phyloP scores from a whole-genome alignment of 2,329 filamentous ascomycete genomes.

The Alternaria conjuncta region DNA sequence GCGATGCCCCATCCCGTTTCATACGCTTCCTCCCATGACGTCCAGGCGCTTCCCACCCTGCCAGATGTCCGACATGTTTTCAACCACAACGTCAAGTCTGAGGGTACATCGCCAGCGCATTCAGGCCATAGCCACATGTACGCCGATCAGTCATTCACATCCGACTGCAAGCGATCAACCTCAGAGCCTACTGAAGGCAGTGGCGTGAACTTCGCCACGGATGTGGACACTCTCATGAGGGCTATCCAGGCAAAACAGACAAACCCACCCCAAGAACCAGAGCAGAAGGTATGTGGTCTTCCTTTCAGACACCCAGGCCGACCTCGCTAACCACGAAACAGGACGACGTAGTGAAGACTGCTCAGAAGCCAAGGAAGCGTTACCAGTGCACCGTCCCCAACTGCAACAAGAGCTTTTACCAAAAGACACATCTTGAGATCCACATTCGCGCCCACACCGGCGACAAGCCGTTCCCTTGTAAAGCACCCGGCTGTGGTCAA shows the following conservation, averaged over 20 bases:
- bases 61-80: constrained; percentile 39
- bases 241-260: constrained; percentile 75
- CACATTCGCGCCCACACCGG: constrained; percentile 89
- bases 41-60: constrained; percentile 35
- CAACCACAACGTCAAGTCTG: constrained; percentile 52
- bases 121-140: constrained; percentile 49
- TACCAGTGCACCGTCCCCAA: constrained; percentile 76
- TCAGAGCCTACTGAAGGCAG: constrained; percentile 49
- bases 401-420: constrained; percentile 83
- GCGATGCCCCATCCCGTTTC: constrained; percentile 35
- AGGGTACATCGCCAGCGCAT: constrained; percentile 51
- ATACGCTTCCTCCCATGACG: constrained; percentile 28
- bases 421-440: constrained; percentile 92
- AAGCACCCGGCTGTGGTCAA: constrained; percentile 74
- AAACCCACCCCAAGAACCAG: constrained; percentile 41
- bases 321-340: constrained; percentile 14
- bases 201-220: constrained; percentile 74
- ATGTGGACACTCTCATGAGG: constrained; percentile 88
- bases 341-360: constrained; percentile 35
- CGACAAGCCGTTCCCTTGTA: constrained; percentile 82
- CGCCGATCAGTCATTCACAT: constrained; percentile 40
- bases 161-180: constrained; percentile 55
- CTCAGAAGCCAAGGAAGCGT: constrained; percentile 62
- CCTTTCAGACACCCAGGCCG: too few relatives aligned
- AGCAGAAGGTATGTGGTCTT: constrained; percentile 38